Base-by-base conservation (phyloP, 805 yeast genomes). In the Metschnikowia lochheadii region DNA sequence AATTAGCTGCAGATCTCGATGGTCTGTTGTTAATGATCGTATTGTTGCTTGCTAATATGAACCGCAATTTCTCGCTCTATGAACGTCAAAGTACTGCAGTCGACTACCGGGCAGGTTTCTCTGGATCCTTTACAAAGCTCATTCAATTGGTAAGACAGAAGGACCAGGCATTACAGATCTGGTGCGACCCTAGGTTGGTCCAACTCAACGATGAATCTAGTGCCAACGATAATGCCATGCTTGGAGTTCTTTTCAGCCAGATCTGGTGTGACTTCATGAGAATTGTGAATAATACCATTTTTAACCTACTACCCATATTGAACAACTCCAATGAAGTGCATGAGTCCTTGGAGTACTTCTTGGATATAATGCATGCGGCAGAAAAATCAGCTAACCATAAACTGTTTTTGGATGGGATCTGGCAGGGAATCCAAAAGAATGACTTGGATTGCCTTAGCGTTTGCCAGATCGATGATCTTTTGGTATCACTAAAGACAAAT, bases 201-300 rank as follows among this genome's bases (percentile, higher is more conserved):
- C 40, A 33, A 2, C 55, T 67, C 40, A 46, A 49, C 20, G 62
- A 51, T 7, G 46, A 56, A 15, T 60, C 52, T 6, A 43, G 60
- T 1, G 56, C 53, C 17, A 56, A 54, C 40, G 61, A 60, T 36
- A 49, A 57, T 17, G 53, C 56, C 14, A 63, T 63, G 14, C 41
- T 71, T 6, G 60, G 67, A 39, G 40, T 67, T 5, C 70, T 69
- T 43, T 50, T 68, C 14, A 63, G 73, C 46, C 59, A 55, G 35
- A 32, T 72, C 6, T 73, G 77, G 77, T 53, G 55, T 38, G 73
- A 69, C 32, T 34, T 68, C n/a, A 51, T 73, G n/a, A 49, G 76
- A 15, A 44, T 69, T 15, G 46, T 61, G 6, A 72, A 72, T 56
- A 52, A 62, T 39, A 61, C 61, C 6, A 48, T 62, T 0, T 62